These are phyloP conservation scores for Chlorella sp. DNA, from an alignment of 139 green algal species.

Conservation along the genomic window DNA sequence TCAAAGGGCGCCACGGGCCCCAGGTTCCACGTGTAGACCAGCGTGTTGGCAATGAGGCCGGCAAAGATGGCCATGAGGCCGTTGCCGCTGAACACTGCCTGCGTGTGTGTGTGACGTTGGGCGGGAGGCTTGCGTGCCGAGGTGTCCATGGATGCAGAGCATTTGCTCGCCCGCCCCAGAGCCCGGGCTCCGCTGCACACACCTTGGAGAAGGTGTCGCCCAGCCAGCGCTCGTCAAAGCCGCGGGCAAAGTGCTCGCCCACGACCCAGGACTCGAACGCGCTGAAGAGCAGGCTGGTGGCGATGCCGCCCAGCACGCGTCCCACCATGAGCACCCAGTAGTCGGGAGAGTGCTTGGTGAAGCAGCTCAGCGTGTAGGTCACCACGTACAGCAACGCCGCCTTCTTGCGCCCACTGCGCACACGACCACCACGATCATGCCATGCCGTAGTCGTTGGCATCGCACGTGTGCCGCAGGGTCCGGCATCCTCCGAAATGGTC, in stretches of 20 bases:
- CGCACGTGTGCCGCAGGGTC: no score
- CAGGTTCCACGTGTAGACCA: slow-evolving; percentile 72
- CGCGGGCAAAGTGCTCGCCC: slow-evolving; percentile 76
- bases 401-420: slow-evolving; percentile 78
- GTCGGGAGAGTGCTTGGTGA: slow-evolving; percentile 91
- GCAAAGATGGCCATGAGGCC: slow-evolving; percentile 89
- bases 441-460: no score
- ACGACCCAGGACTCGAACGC: slow-evolving; percentile 97
- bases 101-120: slow-evolving; percentile 16
- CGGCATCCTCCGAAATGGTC: no score
- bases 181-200: no score
- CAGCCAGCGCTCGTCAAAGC: slow-evolving; percentile 77
- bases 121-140: no score
- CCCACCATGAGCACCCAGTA: slow-evolving; percentile 89
- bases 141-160: no score
- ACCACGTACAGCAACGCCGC: slow-evolving; percentile 82
- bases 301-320: slow-evolving; percentile 90
- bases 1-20: slow-evolving; percentile 96
- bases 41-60: slow-evolving; percentile 80
- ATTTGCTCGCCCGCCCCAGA: no score
- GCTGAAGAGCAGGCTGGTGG: slow-evolving; percentile 95
- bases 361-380: slow-evolving; percentile 82
- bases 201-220: slow-evolving; percentile 72
- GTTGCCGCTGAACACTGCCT: slow-evolving; percentile 96
- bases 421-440: background rate